Base-by-base conservation (phyloP, 306 rosid genomes). In the Crotalaria pallida region DNA sequence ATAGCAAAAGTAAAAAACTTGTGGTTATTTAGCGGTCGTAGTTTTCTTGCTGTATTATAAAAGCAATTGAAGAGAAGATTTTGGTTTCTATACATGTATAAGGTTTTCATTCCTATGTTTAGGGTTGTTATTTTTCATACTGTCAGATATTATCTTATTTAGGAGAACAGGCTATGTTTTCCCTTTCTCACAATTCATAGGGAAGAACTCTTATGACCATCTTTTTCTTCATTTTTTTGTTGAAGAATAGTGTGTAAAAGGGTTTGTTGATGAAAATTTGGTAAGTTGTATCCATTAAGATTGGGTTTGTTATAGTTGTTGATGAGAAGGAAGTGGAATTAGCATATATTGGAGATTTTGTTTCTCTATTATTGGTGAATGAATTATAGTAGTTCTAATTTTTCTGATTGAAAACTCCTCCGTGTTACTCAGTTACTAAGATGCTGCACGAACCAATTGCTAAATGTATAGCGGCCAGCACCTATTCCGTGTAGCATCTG, bases 241-340 rank as follows among this genome's bases (percentile, higher is more conserved):
- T 69, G 77, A 80, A 75, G 77, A 81, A 44, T 67, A 65, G 72
- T 82, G 79, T 86, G 87, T 83, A 72, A 53, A 70, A 89, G 77
- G 67, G 74, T 73, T 79, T 85, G 67, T 23, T 44, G 60, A 65
- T 69, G 72, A 77, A 70, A 47, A 38, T 23, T 47, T 75, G 78
- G 63, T 61, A 59, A 66, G 41, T 40, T 57, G 51, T 82, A 72
- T 76, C 48, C 48, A 61, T 38, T 64, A 61, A 43, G 65, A 47
- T 78, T 69, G 55, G 67, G 56, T 44, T 73, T 79, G 52, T 52
- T 27, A 29, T 68, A 41, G 48, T 53, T 71, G 67, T 61, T 47
- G 40, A 19, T 22, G 70, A 51, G 51, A 69, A 51, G 48, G 68
- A 78, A 64, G 51, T 74, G 38, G 12, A 38, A 44, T 80, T 59